A percentile compares a stretch with the other conserved stretches of the same genome.
phyloP scores from a whole-genome alignment of 768 basidiomycete genomes.

The Dacryopinax primogenitus region DNA sequence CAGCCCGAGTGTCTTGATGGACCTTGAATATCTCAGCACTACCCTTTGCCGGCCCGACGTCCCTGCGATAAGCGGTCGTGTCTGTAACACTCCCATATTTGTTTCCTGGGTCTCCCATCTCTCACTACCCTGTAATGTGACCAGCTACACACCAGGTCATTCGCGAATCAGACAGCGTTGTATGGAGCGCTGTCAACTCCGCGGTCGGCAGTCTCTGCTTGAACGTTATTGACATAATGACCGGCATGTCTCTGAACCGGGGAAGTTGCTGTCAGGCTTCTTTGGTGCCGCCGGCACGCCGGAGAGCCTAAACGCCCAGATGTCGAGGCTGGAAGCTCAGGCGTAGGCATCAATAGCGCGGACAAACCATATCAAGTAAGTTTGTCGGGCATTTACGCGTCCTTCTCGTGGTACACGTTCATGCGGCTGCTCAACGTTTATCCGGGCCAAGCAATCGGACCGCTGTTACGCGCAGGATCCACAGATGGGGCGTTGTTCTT shows the following conservation, averaged over 20 bases:
- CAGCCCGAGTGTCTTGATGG: not conserved
- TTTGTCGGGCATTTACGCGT: not conserved
- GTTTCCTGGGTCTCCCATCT: not conserved
- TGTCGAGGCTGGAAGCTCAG: not conserved
- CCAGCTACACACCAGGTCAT: not conserved
- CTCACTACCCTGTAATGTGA: not conserved
- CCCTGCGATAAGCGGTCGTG: not conserved
- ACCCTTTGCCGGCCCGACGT: not conserved
- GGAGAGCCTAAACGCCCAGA: too few relatives aligned
- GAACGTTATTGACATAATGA: not conserved
- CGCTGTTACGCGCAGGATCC: not conserved
- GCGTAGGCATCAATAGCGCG: not conserved
- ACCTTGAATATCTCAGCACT: not conserved
- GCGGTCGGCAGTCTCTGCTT: not conserved
- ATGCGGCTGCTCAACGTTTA: conserved; percentile 3
- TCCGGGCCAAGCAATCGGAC: not conserved
- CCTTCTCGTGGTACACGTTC: not conserved
- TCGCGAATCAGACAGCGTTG: not conserved
- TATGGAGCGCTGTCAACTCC: not conserved
- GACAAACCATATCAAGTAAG: not conserved
- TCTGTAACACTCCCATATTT: not conserved
- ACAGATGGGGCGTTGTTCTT: not conserved
- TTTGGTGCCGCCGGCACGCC: not conserved
- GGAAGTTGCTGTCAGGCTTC: not conserved
- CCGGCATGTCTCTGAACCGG: not conserved